Conservation (phyloP, 805 yeast species). For the Saturnispora silvae region DNA sequence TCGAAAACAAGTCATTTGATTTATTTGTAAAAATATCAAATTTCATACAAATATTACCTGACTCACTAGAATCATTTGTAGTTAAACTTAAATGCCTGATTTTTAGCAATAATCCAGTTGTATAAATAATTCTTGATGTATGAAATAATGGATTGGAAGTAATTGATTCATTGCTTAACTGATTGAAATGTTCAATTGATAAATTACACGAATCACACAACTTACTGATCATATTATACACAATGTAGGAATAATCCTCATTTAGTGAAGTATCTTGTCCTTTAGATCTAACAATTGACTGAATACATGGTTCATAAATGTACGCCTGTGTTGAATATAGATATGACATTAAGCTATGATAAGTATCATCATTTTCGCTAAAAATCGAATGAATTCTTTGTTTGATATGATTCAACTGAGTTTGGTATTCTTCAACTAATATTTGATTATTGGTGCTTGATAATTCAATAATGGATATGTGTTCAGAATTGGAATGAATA, state of each 20-base stretch:
- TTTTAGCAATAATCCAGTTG: slow-evolving; percentile 53
- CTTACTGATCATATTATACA: slow-evolving; percentile 13
- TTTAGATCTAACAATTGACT: slow-evolving; percentile 13
- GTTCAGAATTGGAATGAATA: slow-evolving; percentile 33
- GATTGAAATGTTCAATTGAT: slow-evolving; percentile 38
- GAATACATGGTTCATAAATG: slow-evolving; percentile 43
- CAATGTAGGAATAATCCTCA: slow-evolving; percentile 17
- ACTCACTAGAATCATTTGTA: slow-evolving; percentile 35
- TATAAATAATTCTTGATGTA: slow-evolving; percentile 48
- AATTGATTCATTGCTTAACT: slow-evolving; percentile 34
- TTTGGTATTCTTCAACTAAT: slow-evolving; percentile 39
- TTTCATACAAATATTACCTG: too few species aligned
- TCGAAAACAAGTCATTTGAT: slow-evolving; percentile 24
- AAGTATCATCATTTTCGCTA: slow-evolving; percentile 26
- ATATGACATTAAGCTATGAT: slow-evolving; percentile 33
- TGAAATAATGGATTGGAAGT: slow-evolving; percentile 49
- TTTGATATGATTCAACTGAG: slow-evolving; percentile 32
- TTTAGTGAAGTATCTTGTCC: slow-evolving; percentile 20
- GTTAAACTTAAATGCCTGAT: slow-evolving; percentile 45
- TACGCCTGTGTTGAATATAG: slow-evolving; percentile 58
- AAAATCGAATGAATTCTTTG: slow-evolving; percentile 25
- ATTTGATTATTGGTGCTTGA: slow-evolving; percentile 26
- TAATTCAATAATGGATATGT: slow-evolving; percentile 22
- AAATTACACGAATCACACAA: slow-evolving; percentile 46
- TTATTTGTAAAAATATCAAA: slow-evolving; percentile 39